phyloP scores from a whole-genome alignment of 2,329 filamentous ascomycete genomes.

The Alternaria viburni region DNA sequence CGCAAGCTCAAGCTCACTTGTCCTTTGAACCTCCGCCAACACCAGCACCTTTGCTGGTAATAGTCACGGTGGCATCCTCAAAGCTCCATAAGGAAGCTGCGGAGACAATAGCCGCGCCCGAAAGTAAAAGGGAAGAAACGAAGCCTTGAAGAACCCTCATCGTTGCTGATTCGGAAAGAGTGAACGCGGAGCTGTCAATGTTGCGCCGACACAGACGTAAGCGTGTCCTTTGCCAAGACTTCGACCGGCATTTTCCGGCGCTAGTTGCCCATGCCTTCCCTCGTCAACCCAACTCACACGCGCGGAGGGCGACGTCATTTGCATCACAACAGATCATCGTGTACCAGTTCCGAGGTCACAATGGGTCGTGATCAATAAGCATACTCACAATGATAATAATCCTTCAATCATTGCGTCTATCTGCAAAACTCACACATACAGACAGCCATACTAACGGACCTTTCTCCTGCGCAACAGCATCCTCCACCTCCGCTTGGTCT shows the following conservation, averaged over 20 bases:
- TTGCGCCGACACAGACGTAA: constrained; percentile 22
- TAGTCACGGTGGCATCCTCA: constrained; percentile 71
- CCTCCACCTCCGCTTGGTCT: not conserved
- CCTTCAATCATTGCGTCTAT: not conserved
- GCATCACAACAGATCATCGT: not conserved
- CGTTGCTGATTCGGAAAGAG: constrained; percentile 31
- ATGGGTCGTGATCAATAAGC: not conserved
- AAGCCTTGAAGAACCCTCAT: constrained; percentile 54
- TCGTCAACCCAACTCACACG: not conserved
- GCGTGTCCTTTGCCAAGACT: constrained; percentile 26
- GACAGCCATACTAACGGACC: not conserved
- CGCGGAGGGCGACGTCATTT: not conserved
- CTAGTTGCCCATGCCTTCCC: not conserved
- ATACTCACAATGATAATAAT: not conserved
- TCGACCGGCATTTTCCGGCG: constrained; percentile 15
- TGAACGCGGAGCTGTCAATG: constrained; percentile 35
- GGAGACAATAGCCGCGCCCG: constrained; percentile 50
- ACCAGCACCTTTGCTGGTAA: constrained; percentile 66
- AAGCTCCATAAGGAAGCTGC: constrained; percentile 72
- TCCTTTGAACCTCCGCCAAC: constrained; percentile 63
- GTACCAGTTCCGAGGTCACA: not conserved
- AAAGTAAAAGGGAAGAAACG: constrained; percentile 51
- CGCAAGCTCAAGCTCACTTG: constrained; percentile 61
- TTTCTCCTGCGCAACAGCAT: not conserved
- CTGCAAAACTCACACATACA: not conserved